Conservation (phyloP, 192 early-diverging fungal genomes). For the Dimargaris verticillata region DNA sequence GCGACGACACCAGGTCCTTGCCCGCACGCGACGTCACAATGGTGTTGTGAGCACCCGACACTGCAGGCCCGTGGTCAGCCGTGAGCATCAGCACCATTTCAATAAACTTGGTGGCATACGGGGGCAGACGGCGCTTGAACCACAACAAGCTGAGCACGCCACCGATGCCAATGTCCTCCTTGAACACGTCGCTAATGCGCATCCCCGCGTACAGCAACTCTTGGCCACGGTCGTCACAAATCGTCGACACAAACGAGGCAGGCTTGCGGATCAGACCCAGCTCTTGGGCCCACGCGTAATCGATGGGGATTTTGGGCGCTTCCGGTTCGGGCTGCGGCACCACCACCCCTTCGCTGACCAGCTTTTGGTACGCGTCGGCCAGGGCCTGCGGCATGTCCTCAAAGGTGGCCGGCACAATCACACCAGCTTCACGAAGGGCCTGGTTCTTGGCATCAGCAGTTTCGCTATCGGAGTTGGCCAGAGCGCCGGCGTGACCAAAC, state of each 20-base stretch:
- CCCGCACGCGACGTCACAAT: constrained; percentile 91
- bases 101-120: constrained; percentile 91
- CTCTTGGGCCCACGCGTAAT: constrained; percentile 98
- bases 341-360: constrained; percentile 57
- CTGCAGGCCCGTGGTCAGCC: constrained; percentile 96
- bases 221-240: constrained; percentile 98
- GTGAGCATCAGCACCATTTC: constrained; percentile 99
- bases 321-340: constrained; percentile 70
- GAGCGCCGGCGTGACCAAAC: constrained; percentile 94
- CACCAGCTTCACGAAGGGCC: constrained; percentile 68
- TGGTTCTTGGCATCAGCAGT: constrained; percentile 94
- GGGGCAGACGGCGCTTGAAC: constrained; percentile 95
- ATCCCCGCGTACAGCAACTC: constrained; percentile 97
- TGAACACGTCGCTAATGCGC: constrained; percentile 96
- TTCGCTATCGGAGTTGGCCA: constrained; percentile 90
- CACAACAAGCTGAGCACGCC: constrained; percentile 91
- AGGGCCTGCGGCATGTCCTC: constrained; percentile 80
- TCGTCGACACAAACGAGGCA: constrained; percentile 94
- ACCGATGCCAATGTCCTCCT: constrained; percentile 96
- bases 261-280: constrained; percentile 96
- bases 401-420: constrained; percentile 87
- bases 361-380: constrained; percentile 53
- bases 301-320: constrained; percentile 93
- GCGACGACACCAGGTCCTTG: constrained; percentile 90
- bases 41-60: constrained; percentile 82